phyloP scores from a whole-genome alignment of 2,329 filamentous ascomycete species.

The Elsinoe necatrix region DNA sequence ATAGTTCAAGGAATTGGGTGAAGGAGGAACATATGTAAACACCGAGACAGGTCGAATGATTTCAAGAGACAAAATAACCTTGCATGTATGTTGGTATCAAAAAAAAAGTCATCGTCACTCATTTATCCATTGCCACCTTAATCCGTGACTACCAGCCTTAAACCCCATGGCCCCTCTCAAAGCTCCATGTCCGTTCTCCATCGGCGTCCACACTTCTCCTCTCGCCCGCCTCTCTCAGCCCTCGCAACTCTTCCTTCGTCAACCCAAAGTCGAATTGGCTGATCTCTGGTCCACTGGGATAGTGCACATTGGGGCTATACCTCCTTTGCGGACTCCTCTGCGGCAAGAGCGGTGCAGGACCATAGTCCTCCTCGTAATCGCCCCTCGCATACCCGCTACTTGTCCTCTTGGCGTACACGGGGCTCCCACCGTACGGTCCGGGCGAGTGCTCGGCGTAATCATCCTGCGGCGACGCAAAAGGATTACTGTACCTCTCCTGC shows the following conservation, averaged over 20 bases:
- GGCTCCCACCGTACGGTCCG: constrained; percentile 1
- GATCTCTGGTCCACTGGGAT: constrained; percentile 17
- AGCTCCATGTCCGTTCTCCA: constrained; percentile 5
- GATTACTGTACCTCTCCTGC: constrained; percentile 7
- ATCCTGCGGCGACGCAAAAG: constrained; percentile 15
- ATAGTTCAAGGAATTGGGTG: too few species aligned
- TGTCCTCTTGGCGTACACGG: background rate
- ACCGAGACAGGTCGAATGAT: too few species aligned
- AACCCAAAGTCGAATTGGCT: constrained; percentile 18
- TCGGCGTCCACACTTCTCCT: background rate
- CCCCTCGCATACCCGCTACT: constrained; percentile 11
- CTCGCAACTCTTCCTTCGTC: constrained; percentile 6
- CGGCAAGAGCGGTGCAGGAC: constrained; percentile 16
- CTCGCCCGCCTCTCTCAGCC: constrained; percentile 8
- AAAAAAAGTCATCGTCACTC: background rate
- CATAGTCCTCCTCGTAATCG: constrained; percentile 9
- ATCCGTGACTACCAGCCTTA: background rate
- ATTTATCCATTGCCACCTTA: background rate
- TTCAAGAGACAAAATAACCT: too few species aligned
- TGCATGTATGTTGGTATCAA: background rate
- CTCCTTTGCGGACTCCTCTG: constrained; percentile 14
- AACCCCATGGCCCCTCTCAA: constrained; percentile 1
- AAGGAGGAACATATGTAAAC: too few species aligned
- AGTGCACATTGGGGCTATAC: constrained; percentile 14
- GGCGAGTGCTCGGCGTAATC: constrained; percentile 6